Base-by-base conservation (phyloP, 495 filamentous ascomycete genomes). In the Massariosphaeria phaeospora region DNA sequence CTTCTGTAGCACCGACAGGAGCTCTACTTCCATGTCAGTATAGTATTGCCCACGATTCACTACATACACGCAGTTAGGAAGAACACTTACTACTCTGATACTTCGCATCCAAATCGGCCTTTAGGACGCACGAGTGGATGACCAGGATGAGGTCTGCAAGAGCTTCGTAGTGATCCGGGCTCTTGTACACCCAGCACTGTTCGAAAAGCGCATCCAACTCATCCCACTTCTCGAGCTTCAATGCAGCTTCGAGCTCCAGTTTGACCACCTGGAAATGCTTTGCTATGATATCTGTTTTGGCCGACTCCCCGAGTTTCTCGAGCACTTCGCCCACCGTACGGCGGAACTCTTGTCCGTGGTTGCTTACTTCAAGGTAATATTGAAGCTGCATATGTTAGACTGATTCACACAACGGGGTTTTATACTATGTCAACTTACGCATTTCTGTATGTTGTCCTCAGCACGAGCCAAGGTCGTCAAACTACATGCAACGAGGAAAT, bases 221-320 rank as follows among this genome's bases (percentile, higher is more conserved):
- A 53, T 84, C 78, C 86, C 85, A 91, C 15, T 77, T 69, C 56
- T 82, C 78, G 4, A 95, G 70, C 15, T 73, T 71, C 20, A 82
- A 70, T 10, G 81, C 77, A n/a, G 80, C 84, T 71, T 93, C 89
- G 57, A 93, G 84, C 55, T 89, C 83, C 61, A 87, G 85, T 1
- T 80, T 76, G 4, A 89, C 66, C 10, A 91, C 69, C 18, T 76
- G 75, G 29, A 77, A 73, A 48, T 88, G 75, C 60, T 85, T 89
- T 8, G 72, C 66, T 18, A 73, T 62, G 48, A 87, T 73, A 62
- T 86, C 83, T 10, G 64, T 59, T 33, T 67, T 67, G 1, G 64
- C 69, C 10, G 60, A 68, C 43, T 78, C 74, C 27, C 76, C 74
- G 3, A 79, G 53, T 53, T 26, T 51, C 51, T 43, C 50, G 23